A percentile compares a stretch with the other conserved stretches of the same genome.
These are phyloP conservation scores for Teratosphaeriaceae sp. DNA, from an alignment of 2,329 filamentous ascomycete genomes.

Conservation along the genomic window DNA sequence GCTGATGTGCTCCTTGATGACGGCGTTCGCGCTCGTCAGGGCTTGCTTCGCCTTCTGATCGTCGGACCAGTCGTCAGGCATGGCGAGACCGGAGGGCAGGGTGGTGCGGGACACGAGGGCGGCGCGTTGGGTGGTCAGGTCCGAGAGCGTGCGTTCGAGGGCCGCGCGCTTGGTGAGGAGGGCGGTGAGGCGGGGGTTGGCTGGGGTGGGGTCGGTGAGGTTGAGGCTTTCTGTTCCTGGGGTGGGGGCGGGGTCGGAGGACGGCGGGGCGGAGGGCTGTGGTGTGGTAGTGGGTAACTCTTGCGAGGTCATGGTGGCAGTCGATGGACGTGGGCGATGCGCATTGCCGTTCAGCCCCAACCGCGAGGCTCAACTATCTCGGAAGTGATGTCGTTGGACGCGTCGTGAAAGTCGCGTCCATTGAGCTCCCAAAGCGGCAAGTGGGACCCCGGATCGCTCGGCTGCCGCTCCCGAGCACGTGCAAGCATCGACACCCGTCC, in stretches of 20 bases:
- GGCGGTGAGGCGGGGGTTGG: constrained; percentile 17
- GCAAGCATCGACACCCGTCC: neutral
- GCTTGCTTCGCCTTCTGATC: constrained; percentile 24
- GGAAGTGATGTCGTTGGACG: neutral
- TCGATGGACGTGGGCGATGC: constrained; percentile 15
- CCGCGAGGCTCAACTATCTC: no score
- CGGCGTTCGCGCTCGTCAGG: constrained; percentile 41
- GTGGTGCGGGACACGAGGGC: constrained; percentile 25
- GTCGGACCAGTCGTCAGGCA: constrained; percentile 18
- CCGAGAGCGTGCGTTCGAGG: constrained; percentile 43
- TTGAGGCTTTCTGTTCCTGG: constrained; percentile 10
- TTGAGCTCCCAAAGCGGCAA: neutral
- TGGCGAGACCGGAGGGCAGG: constrained; percentile 22
- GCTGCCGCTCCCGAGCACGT: constrained; percentile 1
- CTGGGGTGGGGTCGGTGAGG: constrained; percentile 5
- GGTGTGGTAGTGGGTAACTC: constrained; percentile 9
- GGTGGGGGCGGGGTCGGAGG: constrained; percentile 5
- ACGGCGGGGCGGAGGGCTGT: constrained; percentile 1
- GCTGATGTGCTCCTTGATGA: constrained; percentile 57
- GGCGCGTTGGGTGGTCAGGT: constrained; percentile 39
- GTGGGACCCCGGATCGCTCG: neutral
- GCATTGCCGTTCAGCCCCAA: constrained; percentile 2
- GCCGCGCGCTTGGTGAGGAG: constrained; percentile 25
- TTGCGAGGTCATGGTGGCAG: constrained; percentile 21
- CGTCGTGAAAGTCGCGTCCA: neutral